Conservation (phyloP, 2,329 filamentous ascomycete genomes). For the Nectriaceae sp. region DNA sequence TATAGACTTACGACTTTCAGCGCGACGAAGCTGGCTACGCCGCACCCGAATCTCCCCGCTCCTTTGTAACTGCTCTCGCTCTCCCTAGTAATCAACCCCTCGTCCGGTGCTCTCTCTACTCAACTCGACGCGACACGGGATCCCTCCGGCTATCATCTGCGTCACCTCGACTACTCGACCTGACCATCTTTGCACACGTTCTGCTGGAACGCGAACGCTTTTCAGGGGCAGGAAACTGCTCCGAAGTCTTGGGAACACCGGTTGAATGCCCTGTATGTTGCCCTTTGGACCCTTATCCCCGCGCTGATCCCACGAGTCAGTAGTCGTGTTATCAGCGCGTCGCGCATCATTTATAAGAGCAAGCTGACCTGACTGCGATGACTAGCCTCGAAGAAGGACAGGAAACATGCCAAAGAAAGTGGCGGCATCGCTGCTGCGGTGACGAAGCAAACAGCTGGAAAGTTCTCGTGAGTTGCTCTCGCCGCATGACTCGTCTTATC, state of each 20-base stretch:
- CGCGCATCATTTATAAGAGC: conserved; percentile 9
- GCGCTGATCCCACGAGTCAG: conserved; percentile 13
- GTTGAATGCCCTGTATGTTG: conserved; percentile 41
- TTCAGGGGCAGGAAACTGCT: conserved; percentile 34
- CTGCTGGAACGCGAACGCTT: conserved; percentile 32
- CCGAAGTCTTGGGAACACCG: conserved; percentile 30
- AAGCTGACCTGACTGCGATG: conserved; percentile 28
- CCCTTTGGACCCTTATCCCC: conserved; percentile 8
- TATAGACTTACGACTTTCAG: conserved; percentile 13
- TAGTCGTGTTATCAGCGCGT: conserved; percentile 16
- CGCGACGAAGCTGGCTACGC: conserved; percentile 31
- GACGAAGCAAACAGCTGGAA: conserved; percentile 53
- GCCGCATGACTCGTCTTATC: conserved; percentile 32
- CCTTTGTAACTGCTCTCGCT: conserved; percentile 9
- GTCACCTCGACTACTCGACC: conserved; percentile 14
- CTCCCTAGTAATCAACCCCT: conserved; percentile 13
- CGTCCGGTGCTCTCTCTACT: conserved; percentile 7
- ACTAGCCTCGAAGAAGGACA: conserved; percentile 51
- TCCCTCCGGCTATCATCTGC: conserved; percentile 7
- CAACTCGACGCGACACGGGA: conserved; percentile 19
- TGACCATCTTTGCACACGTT: conserved; percentile 20
- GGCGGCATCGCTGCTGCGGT: conserved; percentile 55
- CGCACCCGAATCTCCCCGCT: conserved; percentile 16
- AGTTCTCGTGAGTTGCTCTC: conserved; percentile 49
- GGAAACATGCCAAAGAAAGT: conserved; percentile 56